Base-by-base conservation (phyloP, 108 stramenopile genomes). In the Chaetoceros tenuissimus region DNA sequence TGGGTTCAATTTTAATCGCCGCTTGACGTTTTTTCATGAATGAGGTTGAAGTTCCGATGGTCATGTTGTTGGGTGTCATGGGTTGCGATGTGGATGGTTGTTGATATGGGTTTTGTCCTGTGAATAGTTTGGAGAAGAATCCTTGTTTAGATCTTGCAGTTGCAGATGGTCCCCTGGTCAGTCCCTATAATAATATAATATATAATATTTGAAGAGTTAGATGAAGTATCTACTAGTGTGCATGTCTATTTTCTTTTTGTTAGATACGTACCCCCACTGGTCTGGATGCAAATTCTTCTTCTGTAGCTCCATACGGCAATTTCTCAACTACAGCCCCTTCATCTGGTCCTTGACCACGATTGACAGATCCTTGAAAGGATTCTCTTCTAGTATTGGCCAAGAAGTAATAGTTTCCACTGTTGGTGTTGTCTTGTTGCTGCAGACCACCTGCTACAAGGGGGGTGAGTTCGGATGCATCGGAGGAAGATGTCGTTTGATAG, bases 1-100 rank as follows among this genome's bases (percentile, higher is more conserved):
- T 85, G 57, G 92, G 96, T 49, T 97, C 93, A 24, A 89, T 60
- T 74, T 89, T 72, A 25, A 68, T 64, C 5, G 70, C 66, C 44
- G 69, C 78, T 57, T 73, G 75, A 19, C 72, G 72, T 18, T 57
- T 55, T 31, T 74, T 73, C 23, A 62, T 31, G 50, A 82, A 40
- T 48, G 71, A 78, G n/a, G n/a, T n/a, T n/a, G n/a, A n/a, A n/a
- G n/a, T n/a, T 0, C 77, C 71, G 24, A 52, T 28, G 7, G 49
- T 27, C 31, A 53, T 40, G 7, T 54, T 55, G 10, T 19, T 62
- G 16, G 20, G 24, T 17, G 31, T 56, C 28, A 25, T 27, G 16
- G 46, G 25, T 22, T 25, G 48, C 28, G 27, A 48, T 8, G 21
- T 19, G 49, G 27, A 25, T 13, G 48, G 18, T 2, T 24, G 17